phyloP scores from a whole-genome alignment of 805 yeast genomes.

The Cyberlindnera mrakii region DNA sequence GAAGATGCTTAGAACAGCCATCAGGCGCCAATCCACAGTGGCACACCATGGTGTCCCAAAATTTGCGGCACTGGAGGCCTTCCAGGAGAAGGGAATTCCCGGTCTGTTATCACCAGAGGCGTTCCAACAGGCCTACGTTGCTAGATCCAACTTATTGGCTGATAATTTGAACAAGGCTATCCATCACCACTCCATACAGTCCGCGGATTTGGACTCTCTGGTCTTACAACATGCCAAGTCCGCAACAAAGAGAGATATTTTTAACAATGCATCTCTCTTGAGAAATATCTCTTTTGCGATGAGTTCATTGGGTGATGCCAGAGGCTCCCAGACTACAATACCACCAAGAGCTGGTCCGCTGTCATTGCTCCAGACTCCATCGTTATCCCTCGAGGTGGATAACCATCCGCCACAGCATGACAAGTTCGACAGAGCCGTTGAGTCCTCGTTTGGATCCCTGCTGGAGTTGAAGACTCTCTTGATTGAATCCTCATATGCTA shows the following conservation, averaged over 20 bases:
- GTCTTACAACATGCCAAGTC: slow-evolving; percentile 25
- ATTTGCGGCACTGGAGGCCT: slow-evolving; percentile 7
- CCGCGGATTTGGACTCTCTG: slow-evolving; percentile 18
- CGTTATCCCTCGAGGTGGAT: slow-evolving; percentile 27
- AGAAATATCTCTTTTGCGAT: slow-evolving; percentile 33
- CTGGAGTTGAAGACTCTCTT: slow-evolving; percentile 70
- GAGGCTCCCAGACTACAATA: slow-evolving; percentile 10
- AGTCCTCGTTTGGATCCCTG: slow-evolving; percentile 53
- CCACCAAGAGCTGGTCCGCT: slow-evolving; percentile 1
- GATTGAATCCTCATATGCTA: slow-evolving; percentile 58
- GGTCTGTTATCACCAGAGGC: slow-evolving; percentile 46
- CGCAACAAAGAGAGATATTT: slow-evolving; percentile 25
- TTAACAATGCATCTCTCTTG: slow-evolving; percentile 34
- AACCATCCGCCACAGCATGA: slow-evolving; percentile 29
- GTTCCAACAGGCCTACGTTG: slow-evolving; percentile 45
- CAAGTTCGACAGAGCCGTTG: neutral
- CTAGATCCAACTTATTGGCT: slow-evolving; percentile 7
- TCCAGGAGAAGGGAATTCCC: slow-evolving; percentile 32
- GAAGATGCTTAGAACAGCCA: neutral
- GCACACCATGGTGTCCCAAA: slow-evolving; percentile 8
- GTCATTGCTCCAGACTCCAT: slow-evolving; percentile 43
- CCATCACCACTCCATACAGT: slow-evolving; percentile 19
- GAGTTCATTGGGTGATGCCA: slow-evolving; percentile 26
- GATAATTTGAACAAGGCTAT: slow-evolving; percentile 33
- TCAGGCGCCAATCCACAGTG: slow-evolving; percentile 10